Conservation (phyloP, 1,284 basidiomycete species). For the Ganoderma meredithae region DNA sequence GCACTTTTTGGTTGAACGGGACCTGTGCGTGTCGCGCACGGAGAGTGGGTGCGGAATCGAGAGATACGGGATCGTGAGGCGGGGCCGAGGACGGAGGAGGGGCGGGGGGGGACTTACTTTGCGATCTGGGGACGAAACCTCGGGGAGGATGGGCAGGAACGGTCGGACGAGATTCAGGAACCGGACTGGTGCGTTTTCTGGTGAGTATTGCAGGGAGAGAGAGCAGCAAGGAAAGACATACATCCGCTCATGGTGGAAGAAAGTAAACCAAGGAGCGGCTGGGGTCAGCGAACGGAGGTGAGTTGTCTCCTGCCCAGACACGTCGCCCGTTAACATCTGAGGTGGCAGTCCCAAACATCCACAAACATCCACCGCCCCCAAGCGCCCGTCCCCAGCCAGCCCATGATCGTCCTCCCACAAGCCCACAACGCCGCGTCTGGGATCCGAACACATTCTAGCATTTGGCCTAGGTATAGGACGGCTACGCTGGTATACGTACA, state of each 20-base stretch:
- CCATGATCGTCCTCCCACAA: not conserved
- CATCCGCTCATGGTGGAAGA: conserved; percentile 48
- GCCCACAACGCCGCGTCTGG: not conserved
- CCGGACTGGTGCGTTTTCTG: conserved; percentile 66
- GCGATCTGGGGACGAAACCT: conserved; percentile 95
- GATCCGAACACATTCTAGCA: not conserved
- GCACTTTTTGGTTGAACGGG: conserved; percentile 94
- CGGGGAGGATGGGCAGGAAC: conserved; percentile 92
- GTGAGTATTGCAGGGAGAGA: conserved; percentile 11
- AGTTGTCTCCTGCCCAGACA: conserved; percentile 19
- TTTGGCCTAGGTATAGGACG: conserved; percentile 2
- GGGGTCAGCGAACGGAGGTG: conserved; percentile 28
- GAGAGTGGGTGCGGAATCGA: not conserved
- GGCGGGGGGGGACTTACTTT: conserved; percentile 63
- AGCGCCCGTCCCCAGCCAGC: not conserved
- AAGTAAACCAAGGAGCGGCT: conserved; percentile 42
- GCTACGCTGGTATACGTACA: conserved; percentile 18
- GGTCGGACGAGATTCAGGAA: conserved; percentile 96
- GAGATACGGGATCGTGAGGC: not conserved
- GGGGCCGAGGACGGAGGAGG: not conserved
- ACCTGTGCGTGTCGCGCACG: conserved; percentile 56
- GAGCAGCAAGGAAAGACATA: conserved; percentile 31
- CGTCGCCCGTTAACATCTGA: conserved; percentile 35
- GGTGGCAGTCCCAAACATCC: conserved; percentile 41
- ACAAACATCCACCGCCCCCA: conserved; percentile 32